Evolutionary conservation across 2,329 filamentous ascomycete genomes (phyloP).

Genomic region (Ceratocystis destructans): DNA sequence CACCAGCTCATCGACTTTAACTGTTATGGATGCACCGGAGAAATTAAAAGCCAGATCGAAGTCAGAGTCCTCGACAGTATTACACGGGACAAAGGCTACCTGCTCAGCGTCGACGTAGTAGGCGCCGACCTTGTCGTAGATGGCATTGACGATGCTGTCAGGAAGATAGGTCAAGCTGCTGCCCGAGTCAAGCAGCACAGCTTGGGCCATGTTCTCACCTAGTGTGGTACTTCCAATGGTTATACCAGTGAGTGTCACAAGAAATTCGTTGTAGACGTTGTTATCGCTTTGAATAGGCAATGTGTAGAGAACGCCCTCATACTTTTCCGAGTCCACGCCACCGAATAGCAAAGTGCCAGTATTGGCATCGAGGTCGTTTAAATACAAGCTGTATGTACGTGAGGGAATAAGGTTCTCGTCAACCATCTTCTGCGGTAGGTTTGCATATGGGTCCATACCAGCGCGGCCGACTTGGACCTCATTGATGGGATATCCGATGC

Average conservation of each 20-base stretch:
- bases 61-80: conserved; percentile 34
- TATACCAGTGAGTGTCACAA: conserved; percentile 54
- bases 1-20: conserved; percentile 46
- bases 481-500: conserved; percentile 68
- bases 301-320: conserved; percentile 46
- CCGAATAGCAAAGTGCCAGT: conserved; percentile 61
- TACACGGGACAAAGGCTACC: conserved; percentile 49
- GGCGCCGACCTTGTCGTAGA: conserved; percentile 47
- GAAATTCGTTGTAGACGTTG: conserved; percentile 46
- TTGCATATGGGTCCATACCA: conserved; percentile 44
- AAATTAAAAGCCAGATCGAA: conserved; percentile 35
- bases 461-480: conserved; percentile 57
- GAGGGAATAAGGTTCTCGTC: conserved; percentile 47
- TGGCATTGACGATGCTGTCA: conserved; percentile 35
- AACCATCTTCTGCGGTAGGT: conserved; percentile 53
- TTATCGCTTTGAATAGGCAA: conserved; percentile 48
- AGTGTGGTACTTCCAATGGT: conserved; percentile 32
- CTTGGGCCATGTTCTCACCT: conserved; percentile 38
- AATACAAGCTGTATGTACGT: conserved; percentile 60
- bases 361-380: conserved; percentile 55
- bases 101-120: conserved; percentile 40
- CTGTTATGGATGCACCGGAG: conserved; percentile 37
- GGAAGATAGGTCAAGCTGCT: conserved; percentile 56
- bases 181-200: conserved; percentile 58
- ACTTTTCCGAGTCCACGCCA: conserved; percentile 56